Conservation (phyloP, 352 stramenopile genomes). For the Phytophthora fragariaefolia region DNA sequence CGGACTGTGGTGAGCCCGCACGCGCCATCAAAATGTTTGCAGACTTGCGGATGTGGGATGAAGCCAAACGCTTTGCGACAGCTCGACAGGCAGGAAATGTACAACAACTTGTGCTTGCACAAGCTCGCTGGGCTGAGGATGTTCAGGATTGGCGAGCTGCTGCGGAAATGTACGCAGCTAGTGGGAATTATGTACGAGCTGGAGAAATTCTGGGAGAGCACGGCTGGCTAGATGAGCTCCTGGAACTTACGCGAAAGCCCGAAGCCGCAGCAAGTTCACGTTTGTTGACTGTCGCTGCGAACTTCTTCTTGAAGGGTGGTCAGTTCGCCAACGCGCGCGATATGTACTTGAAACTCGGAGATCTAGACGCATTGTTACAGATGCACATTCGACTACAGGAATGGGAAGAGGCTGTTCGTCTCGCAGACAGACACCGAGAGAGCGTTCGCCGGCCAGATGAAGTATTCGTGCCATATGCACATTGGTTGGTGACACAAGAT, state of each 20-base stretch:
- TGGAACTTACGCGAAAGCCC: conserved; percentile 73
- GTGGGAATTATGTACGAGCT: conserved; percentile 81
- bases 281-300: conserved; percentile 64
- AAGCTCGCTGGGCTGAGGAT: conserved; percentile 94
- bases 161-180: conserved; percentile 92
- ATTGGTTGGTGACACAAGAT: conserved; percentile 93
- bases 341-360: conserved; percentile 82
- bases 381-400: conserved; percentile 92
- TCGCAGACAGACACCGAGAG: conserved; percentile 85
- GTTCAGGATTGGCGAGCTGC: conserved; percentile 92
- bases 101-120: conserved; percentile 87
- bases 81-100: conserved; percentile 85
- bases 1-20: conserved; percentile 79
- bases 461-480: conserved; percentile 93
- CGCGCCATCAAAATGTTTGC: conserved; percentile 94
- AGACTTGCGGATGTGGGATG: conserved; percentile 93
- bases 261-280: conserved; percentile 48
- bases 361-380: conserved; percentile 87
- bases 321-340: conserved; percentile 83
- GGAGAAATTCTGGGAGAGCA: conserved; percentile 89
- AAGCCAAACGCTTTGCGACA: conserved; percentile 92
- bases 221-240: conserved; percentile 87
- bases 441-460: conserved; percentile 85
- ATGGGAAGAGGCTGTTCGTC: conserved; percentile 92
- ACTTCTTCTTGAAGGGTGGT: conserved; percentile 74